Conservation (phyloP, 768 basidiomycete species). For the Hortiboletus campestris region DNA sequence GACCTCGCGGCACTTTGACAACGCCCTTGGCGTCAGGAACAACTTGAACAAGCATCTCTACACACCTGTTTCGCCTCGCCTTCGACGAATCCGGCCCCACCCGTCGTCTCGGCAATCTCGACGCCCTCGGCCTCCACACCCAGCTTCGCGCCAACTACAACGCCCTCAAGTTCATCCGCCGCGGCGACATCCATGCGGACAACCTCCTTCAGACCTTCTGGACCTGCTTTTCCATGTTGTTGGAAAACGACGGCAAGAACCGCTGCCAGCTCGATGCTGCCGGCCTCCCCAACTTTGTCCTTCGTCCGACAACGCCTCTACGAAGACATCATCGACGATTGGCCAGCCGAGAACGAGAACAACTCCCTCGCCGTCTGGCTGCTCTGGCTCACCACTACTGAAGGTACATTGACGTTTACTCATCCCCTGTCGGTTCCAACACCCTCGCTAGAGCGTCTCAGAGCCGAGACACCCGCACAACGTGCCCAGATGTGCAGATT, state of each 20-base stretch:
- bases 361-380: conserved; percentile 61
- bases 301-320: conserved; percentile 50
- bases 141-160: conserved; percentile 41
- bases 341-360: conserved; percentile 52
- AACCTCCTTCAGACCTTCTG: conserved; percentile 39
- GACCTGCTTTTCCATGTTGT: conserved; percentile 52
- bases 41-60: conserved; percentile 45
- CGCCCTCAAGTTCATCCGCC: conserved; percentile 32
- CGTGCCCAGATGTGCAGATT: conserved; percentile 31
- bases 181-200: conserved; percentile 33
- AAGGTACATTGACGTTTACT: conserved; percentile 37
- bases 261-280: conserved; percentile 53
- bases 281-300: conserved; percentile 44
- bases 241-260: conserved; percentile 71
- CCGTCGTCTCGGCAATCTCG: conserved; percentile 49
- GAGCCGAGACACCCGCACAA: conserved; percentile 24
- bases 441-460: conserved; percentile 28
- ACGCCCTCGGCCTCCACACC: conserved; percentile 34
- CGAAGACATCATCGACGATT: conserved; percentile 43
- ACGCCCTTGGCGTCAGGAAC: conserved; percentile 27
- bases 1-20: conserved; percentile 41
- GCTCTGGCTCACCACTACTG: conserved; percentile 58
- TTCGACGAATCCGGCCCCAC: conserved; percentile 55
- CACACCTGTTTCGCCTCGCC: conserved; percentile 51
- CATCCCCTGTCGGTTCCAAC: conserved; percentile 15